These are phyloP conservation scores for Lentithecium fluviatile DNA, from an alignment of 495 filamentous ascomycete species.

Conservation along the genomic window DNA sequence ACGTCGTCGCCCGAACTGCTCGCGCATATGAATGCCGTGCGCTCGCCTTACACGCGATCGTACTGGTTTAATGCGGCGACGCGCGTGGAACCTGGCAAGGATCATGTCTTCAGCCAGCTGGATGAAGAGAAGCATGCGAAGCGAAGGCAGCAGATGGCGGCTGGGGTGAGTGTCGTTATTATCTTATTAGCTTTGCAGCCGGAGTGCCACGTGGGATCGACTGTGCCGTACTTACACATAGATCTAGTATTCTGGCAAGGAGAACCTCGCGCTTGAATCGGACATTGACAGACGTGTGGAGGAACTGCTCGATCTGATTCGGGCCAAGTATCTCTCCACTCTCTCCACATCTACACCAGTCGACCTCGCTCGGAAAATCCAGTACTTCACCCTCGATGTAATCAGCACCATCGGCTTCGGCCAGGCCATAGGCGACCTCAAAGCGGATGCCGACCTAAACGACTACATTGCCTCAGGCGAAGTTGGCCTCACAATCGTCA, in stretches of 20 bases:
- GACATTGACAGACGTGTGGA: slow-evolving; percentile 30
- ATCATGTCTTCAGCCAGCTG: slow-evolving; percentile 27
- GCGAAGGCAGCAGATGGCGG: slow-evolving; percentile 17
- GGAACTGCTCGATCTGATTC: slow-evolving; percentile 32
- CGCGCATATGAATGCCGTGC: slow-evolving; percentile 30
- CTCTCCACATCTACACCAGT: slow-evolving; percentile 34
- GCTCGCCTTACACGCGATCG: slow-evolving; percentile 8
- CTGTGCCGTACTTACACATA: too few relatives aligned
- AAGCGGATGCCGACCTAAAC: slow-evolving; percentile 49
- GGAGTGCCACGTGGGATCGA: slow-evolving; percentile 24
- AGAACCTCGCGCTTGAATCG: slow-evolving; percentile 29
- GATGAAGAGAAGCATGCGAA: slow-evolving; percentile 33
- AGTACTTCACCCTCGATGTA: slow-evolving; percentile 50
- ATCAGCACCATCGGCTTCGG: slow-evolving; percentile 48
- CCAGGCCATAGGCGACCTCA: slow-evolving; percentile 43
- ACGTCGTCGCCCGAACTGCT: slow-evolving; percentile 36
- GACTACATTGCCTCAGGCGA: slow-evolving; percentile 48
- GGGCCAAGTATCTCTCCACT: slow-evolving; percentile 38
- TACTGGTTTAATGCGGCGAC: slow-evolving; percentile 25
- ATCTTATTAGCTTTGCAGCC: too few relatives aligned
- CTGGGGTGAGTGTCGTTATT: slow-evolving; percentile 33
- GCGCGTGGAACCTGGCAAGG: slow-evolving; percentile 3
- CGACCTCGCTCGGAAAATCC: slow-evolving; percentile 44
- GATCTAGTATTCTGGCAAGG: slow-evolving; percentile 38
- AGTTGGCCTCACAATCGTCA: slow-evolving; percentile 33